These are phyloP conservation scores for Astrothelium subdiscretum DNA, from an alignment of 495 filamentous ascomycete genomes.

Conservation along the genomic window DNA sequence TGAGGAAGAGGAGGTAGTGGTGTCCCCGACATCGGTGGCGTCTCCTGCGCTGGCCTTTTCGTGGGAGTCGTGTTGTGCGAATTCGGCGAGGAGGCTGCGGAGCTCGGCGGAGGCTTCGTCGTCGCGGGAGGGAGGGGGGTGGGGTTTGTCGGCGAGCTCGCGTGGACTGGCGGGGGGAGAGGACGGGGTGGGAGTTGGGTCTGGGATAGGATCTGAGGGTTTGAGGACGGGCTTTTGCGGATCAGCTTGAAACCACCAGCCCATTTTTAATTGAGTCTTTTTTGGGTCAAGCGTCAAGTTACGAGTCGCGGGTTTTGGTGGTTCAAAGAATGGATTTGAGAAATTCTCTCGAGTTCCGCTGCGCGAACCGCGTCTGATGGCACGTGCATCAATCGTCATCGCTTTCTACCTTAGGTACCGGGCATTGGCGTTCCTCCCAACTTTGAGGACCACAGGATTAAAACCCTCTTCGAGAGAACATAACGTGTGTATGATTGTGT, in stretches of 20 bases:
- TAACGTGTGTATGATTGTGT: too few relatives aligned
- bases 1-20: slow-evolving; percentile 5
- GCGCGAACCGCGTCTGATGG: not conserved
- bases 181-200: slow-evolving; percentile 4
- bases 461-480: too few relatives aligned
- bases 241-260: slow-evolving; percentile 2
- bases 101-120: slow-evolving; percentile 53
- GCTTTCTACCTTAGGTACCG: not conserved
- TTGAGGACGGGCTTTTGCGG: slow-evolving; percentile 4
- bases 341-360: not conserved
- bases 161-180: slow-evolving; percentile 1
- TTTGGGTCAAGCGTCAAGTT: too few relatives aligned
- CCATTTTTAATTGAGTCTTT: not conserved
- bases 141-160: slow-evolving; percentile 8
- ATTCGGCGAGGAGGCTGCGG: slow-evolving; percentile 40
- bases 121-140: slow-evolving; percentile 41
- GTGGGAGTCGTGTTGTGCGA: slow-evolving; percentile 10
- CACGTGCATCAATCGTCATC: not conserved
- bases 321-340: too few relatives aligned
- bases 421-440: too few relatives aligned
- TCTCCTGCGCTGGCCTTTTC: too few relatives aligned
- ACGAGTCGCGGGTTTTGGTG: too few relatives aligned
- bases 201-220: slow-evolving; percentile 2
- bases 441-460: not conserved
- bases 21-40: slow-evolving; percentile 5